Evolutionary conservation across 306 rosid genomes (phyloP), one percentile per base, ranked within the genome.

Genomic region (Mucuna pruriens): DNA sequence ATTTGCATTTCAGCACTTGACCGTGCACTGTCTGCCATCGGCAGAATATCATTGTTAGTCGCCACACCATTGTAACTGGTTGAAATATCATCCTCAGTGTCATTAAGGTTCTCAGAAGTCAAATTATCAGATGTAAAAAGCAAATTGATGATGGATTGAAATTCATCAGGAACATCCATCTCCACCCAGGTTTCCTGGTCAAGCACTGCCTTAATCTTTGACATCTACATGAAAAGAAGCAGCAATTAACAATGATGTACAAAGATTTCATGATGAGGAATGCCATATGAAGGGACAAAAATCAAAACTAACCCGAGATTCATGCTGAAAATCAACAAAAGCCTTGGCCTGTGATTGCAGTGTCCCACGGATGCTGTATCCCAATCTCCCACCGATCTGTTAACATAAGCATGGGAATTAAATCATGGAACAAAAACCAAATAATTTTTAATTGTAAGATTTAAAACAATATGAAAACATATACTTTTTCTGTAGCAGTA

Each of bases 171-270:
- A 78, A 96, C 96, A 71, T 96, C 99, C 64, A 93, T 91, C 90
- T 96, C 99, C 86, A 93, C 97, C 99, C 99, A 96, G 0, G 99
- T 96, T 86, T 96, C 99, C 82, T 93, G 98, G 87, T 96, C 98
- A 82, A 96, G 99, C 77, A 96, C 94, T 13, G 98, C 99, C 89
- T 84, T 96, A 36, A 96, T 90, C 87, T 96, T 96, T 83, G 98
- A 64, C 99, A 94, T 86, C 99, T 96, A 75, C 42, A 71, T 25
- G 73, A 86, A 82, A 80, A 57, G 71, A 82, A 80, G 75, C 3
- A 71, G 31, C 64, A 71, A 77, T 86, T 80, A 88, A 73, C 39
- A 58, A 64, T 33, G 17, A 67, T 74, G 71, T 45, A 65, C 34
- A 29, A 48, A 19, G 13, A 68, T 54, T 77, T 60, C 63, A 73